Evolutionary conservation across 306 rosid species (phyloP).

Genomic region (Crataegus laevigata): DNA sequence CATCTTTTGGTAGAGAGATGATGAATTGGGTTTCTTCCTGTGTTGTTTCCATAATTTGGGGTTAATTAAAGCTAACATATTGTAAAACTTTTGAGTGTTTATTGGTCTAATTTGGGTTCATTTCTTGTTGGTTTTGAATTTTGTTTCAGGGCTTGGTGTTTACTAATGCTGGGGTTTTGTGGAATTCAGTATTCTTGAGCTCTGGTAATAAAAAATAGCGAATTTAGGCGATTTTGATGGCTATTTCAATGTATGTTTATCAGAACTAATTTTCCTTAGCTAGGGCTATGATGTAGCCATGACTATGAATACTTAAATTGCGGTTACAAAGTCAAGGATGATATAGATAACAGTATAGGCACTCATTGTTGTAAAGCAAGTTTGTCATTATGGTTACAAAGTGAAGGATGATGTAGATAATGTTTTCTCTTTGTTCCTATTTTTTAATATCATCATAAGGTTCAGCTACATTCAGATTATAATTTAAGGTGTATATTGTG

Average conservation of each 20-base stretch:
- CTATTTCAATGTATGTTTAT: conserved; percentile 23
- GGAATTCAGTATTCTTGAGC: conserved; percentile 8
- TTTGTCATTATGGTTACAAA: too few relatives aligned
- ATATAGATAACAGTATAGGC: too few relatives aligned
- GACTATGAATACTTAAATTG: too few relatives aligned
- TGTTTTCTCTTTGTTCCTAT: too few relatives aligned
- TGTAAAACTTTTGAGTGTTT: background rate
- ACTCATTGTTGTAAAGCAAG: too few relatives aligned
- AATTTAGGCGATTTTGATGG: conserved; percentile 5
- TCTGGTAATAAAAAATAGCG: background rate
- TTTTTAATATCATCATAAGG: too few relatives aligned
- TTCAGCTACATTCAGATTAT: too few relatives aligned
- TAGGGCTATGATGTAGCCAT: too few relatives aligned
- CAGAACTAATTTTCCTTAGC: too few relatives aligned
- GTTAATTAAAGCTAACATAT: background rate
- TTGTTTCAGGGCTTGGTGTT: background rate
- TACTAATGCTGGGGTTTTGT: background rate
- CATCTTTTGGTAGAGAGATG: background rate
- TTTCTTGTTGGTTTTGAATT: background rate
- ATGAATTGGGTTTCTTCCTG: background rate
- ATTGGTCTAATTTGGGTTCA: background rate
- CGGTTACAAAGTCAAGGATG: too few relatives aligned
- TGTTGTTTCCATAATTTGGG: background rate
- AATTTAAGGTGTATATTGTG: too few relatives aligned
- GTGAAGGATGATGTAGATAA: too few relatives aligned